Evolutionary conservation across 768 basidiomycete genomes (phyloP).

Genomic region (Lentinula boryana): DNA sequence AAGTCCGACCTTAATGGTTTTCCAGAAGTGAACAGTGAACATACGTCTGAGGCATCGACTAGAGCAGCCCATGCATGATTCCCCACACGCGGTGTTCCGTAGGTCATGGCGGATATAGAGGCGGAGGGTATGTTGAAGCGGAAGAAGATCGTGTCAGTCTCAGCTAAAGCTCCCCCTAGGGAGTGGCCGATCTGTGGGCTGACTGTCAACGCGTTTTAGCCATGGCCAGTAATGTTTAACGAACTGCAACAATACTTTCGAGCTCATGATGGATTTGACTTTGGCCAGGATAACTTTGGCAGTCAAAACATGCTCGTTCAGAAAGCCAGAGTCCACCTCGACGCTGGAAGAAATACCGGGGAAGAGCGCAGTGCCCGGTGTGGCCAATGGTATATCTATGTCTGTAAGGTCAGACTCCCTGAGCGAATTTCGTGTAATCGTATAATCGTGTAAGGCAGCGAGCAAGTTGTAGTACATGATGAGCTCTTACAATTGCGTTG

Average conservation of each 20-base stretch:
- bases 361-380: slow-evolving; percentile 30
- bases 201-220: background rate
- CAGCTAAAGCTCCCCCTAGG: slow-evolving; percentile 27
- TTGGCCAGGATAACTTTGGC: slow-evolving; percentile 24
- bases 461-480: background rate
- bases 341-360: slow-evolving; percentile 31
- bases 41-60: background rate
- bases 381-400: slow-evolving; percentile 20
- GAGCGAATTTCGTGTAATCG: background rate
- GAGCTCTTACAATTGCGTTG: slow-evolving; percentile 27
- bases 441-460: background rate
- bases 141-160: slow-evolving; percentile 26
- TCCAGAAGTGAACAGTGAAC: slow-evolving; percentile 27
- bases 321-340: slow-evolving; percentile 36
- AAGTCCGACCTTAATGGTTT: slow-evolving; percentile 34
- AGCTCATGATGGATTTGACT: slow-evolving; percentile 22
- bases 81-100: slow-evolving; percentile 1
- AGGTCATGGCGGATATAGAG: background rate
- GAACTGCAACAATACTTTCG: slow-evolving; percentile 26
- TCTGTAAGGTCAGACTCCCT: slow-evolving; percentile 36
- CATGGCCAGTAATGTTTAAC: background rate
- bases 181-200: slow-evolving; percentile 23
- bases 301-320: slow-evolving; percentile 27
- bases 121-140: slow-evolving; percentile 23
- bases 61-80: background rate